A percentile compares a stretch with the other conserved stretches of the same genome.
These are phyloP conservation scores for Ananas comosus DNA, from an alignment of 176 grass and related monocot genomes.

Conservation along the genomic window DNA sequence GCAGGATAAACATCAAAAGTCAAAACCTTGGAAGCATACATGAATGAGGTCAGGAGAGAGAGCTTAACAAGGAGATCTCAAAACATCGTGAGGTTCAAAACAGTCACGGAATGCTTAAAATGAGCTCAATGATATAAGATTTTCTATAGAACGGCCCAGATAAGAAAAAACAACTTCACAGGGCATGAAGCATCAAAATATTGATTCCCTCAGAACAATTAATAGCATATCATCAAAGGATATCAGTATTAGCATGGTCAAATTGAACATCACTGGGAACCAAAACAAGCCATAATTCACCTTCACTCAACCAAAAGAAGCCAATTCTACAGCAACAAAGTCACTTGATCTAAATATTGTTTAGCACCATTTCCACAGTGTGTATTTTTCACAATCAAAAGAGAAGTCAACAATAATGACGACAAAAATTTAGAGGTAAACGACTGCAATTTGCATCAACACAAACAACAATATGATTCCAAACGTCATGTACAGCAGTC, in stretches of 20 bases:
- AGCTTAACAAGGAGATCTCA: background rate
- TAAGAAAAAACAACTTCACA: background rate
- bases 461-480: background rate
- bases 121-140: background rate
- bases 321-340: no score
- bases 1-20: background rate
- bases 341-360: no score
- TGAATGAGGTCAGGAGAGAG: background rate
- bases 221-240: background rate
- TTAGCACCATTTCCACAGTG: no score
- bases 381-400: no score
- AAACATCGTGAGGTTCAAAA: background rate
- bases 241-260: constrained; percentile 16
- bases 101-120: no score
- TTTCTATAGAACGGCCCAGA: no score
- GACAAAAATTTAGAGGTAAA: no score
- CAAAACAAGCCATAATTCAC: background rate
- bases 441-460: no score
- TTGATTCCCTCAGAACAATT: constrained; percentile 8
- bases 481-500: background rate
- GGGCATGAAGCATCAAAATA: background rate
- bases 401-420: no score
- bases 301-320: background rate
- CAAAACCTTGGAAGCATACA: background rate
- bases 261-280: constrained; percentile 5